A percentile compares a stretch with the other conserved stretches of the same genome.
Conservation (phyloP, 2,329 filamentous ascomycete genomes). For the Colletotrichum eleusines region DNA sequence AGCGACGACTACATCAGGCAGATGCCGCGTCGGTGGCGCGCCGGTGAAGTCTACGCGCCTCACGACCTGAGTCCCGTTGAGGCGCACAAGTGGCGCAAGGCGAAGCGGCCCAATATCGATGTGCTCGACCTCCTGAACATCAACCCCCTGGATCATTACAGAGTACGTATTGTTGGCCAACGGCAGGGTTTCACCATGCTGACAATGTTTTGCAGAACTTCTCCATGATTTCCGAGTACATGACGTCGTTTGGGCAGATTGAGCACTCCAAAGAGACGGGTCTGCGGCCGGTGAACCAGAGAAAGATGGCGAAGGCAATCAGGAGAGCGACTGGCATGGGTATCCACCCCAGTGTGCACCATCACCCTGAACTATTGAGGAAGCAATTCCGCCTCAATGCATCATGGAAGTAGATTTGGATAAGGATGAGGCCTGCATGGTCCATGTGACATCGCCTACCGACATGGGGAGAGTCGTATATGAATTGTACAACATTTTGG, state of each 20-base stretch:
- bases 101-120: slow-evolving; percentile 69
- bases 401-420: slow-evolving; percentile 22
- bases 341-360: slow-evolving; percentile 90
- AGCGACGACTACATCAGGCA: slow-evolving; percentile 70
- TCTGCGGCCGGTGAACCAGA: slow-evolving; percentile 88
- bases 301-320: slow-evolving; percentile 93
- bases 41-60: slow-evolving; percentile 90
- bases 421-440: neutral
- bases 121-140: slow-evolving; percentile 84
- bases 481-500: slow-evolving; percentile 46
- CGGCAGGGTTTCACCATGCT: neutral
- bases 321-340: slow-evolving; percentile 89
- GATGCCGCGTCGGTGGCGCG: slow-evolving; percentile 77
- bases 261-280: slow-evolving; percentile 81
- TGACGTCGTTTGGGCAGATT: slow-evolving; percentile 87
- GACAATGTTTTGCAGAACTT: slow-evolving; percentile 76
- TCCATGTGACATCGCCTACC: slow-evolving; percentile 1
- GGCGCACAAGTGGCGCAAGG: slow-evolving; percentile 82
- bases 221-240: slow-evolving; percentile 88
- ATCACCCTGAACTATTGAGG: slow-evolving; percentile 84
- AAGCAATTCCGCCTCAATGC: slow-evolving; percentile 47
- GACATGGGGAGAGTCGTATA: slow-evolving; percentile 23
- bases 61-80: slow-evolving; percentile 85
- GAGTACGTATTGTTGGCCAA: slow-evolving; percentile 66
- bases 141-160: slow-evolving; percentile 87